These are phyloP conservation scores for Parascedosporium putredinis DNA, from an alignment of 2,329 filamentous ascomycete genomes.

Conservation along the genomic window DNA sequence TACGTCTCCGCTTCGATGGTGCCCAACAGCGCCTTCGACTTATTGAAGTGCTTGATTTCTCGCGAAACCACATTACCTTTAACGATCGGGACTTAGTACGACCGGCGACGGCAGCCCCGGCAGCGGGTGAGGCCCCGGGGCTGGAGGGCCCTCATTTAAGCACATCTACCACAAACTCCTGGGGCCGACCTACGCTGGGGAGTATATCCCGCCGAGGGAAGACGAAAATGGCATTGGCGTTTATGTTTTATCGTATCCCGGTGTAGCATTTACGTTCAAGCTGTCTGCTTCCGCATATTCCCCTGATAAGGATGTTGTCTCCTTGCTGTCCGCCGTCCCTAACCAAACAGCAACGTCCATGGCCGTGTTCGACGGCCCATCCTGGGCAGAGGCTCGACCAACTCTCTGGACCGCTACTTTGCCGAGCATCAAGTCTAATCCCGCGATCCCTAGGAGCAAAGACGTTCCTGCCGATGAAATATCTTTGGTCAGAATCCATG, in stretches of 20 bases:
- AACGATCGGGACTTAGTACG: conserved; percentile 71
- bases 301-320: conserved; percentile 69
- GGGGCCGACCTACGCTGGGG: conserved; percentile 85
- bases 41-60: conserved; percentile 85
- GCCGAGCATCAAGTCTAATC: conserved; percentile 62
- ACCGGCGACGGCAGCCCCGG: conserved; percentile 30
- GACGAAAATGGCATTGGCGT: conserved; percentile 45
- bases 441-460: conserved; percentile 58
- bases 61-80: conserved; percentile 73
- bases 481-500: conserved; percentile 67
- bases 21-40: conserved; percentile 83
- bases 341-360: conserved; percentile 72
- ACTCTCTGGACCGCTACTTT: conserved; percentile 67
- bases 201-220: conserved; percentile 61
- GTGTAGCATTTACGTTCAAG: conserved; percentile 85
- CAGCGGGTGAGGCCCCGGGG: conserved; percentile 20
- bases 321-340: conserved; percentile 68
- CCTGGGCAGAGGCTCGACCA: conserved; percentile 75
- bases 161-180: conserved; percentile 91
- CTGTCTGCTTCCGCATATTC: conserved; percentile 66
- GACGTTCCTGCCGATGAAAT: conserved; percentile 84
- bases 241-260: conserved; percentile 90
- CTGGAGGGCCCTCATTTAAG: conserved; percentile 62
- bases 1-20: conserved; percentile 87
- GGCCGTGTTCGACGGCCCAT: conserved; percentile 82